Conservation (phyloP, 192 early-diverging fungal genomes). For the Spizellomyces punctatus region DNA sequence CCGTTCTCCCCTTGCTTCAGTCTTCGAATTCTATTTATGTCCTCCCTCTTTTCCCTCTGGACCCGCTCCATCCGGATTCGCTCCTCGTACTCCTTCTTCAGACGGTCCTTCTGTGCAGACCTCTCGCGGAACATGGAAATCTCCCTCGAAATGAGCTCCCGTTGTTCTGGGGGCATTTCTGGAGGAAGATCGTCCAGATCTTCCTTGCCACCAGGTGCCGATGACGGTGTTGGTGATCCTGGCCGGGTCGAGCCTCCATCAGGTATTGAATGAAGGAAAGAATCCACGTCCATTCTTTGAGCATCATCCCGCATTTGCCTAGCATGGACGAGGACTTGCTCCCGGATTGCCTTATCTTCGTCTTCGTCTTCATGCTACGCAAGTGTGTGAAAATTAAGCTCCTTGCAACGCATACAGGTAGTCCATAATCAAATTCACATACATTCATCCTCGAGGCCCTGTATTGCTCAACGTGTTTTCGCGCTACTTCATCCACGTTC, state of each 20-base stretch:
- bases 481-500: conserved; percentile 61
- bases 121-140: conserved; percentile 66
- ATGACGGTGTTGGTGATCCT: conserved; percentile 25
- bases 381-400: neutral
- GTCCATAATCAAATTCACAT: neutral
- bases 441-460: conserved; percentile 9
- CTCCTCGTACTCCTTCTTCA: conserved; percentile 54
- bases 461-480: conserved; percentile 56
- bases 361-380: conserved; percentile 49
- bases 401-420: neutral
- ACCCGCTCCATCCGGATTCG: conserved; percentile 18
- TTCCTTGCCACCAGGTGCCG: conserved; percentile 29
- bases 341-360: conserved; percentile 48
- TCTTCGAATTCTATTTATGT: neutral
- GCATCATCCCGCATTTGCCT: conserved; percentile 8
- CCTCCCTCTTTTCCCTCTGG: conserved; percentile 4
- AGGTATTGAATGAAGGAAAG: conserved; percentile 18
- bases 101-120: conserved; percentile 58
- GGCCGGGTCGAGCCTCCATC: conserved; percentile 4
- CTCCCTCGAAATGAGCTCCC: conserved; percentile 61
- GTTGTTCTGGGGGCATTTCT: conserved; percentile 55
- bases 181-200: conserved; percentile 50
- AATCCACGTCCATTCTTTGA: conserved; percentile 24
- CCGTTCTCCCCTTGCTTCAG: conserved; percentile 3
- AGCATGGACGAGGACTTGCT: conserved; percentile 41